phyloP scores from a whole-genome alignment of 129 eudicot species.

The Scalesia atractyloides region DNA sequence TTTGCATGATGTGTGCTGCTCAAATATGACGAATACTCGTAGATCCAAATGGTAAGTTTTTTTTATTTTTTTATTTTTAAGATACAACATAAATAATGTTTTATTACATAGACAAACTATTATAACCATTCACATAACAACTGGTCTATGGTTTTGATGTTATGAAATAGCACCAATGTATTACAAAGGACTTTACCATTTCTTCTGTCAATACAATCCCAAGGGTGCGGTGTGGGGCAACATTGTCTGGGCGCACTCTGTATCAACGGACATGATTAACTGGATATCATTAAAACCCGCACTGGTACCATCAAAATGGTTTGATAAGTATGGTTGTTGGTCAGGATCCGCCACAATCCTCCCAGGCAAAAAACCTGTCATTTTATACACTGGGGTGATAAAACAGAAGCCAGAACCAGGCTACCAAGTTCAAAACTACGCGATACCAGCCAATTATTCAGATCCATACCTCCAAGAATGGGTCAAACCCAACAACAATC shows the following conservation, averaged over 20 bases:
- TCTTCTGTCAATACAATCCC: conserved; percentile 78
- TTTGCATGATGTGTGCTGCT: conserved; percentile 17
- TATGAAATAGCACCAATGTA: conserved; percentile 64
- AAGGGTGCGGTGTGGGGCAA: conserved; percentile 74
- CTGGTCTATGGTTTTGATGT: not conserved
- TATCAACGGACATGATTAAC: conserved; percentile 68
- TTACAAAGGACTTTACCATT: conserved; percentile 78
- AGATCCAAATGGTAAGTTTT: conserved; percentile 68
- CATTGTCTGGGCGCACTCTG: conserved; percentile 82
- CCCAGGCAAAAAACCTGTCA: conserved; percentile 42
- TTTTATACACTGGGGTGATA: conserved; percentile 52
- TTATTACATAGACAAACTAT: not conserved
- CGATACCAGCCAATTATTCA: conserved; percentile 46
- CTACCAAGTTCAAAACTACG: conserved; percentile 58
- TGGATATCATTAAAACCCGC: conserved; percentile 60
- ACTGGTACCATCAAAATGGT: conserved; percentile 55
- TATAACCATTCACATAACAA: conserved; percentile 2
- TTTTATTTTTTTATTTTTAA: too few species aligned
- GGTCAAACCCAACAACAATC: conserved; percentile 52
- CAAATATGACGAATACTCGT: conserved; percentile 2
- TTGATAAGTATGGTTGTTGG: conserved; percentile 64
- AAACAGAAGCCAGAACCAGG: conserved; percentile 33
- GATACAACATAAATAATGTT: not conserved
- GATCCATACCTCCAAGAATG: conserved; percentile 55
- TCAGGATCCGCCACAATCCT: conserved; percentile 66